Percentiles rank a stretch among this genome's conserved stretches.
Conservation (phyloP, 1,284 basidiomycete species). For the Rhodofomes roseus region DNA sequence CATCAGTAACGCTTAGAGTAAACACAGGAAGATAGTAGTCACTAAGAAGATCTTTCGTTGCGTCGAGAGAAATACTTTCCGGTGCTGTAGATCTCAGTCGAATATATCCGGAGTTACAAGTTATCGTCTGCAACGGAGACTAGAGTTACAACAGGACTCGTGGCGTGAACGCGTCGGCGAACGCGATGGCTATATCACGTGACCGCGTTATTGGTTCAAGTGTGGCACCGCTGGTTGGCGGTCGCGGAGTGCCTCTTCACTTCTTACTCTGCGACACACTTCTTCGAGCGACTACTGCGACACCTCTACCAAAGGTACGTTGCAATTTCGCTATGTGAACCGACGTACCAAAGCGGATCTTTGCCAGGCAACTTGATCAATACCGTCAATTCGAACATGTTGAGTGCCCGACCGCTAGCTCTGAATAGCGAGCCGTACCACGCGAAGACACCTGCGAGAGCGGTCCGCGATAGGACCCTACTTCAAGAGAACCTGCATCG, state of each 20-base stretch:
- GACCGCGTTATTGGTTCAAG: not conserved
- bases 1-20: not conserved
- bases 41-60: too few relatives aligned
- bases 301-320: not conserved
- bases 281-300: not conserved
- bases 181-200: not conserved
- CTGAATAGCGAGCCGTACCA: conserved; percentile 24
- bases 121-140: too few relatives aligned
- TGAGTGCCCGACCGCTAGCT: conserved; percentile 41
- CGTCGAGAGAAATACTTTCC: too few relatives aligned
- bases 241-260: not conserved
- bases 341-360: not conserved
- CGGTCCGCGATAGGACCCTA: conserved; percentile 34
- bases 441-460: conserved; percentile 50
- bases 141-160: too few relatives aligned
- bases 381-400: conserved; percentile 29
- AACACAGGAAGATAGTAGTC: too few relatives aligned
- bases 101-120: too few relatives aligned
- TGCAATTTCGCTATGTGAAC: not conserved
- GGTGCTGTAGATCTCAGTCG: too few relatives aligned
- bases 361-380: not conserved
- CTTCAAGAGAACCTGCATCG: conserved; percentile 51
- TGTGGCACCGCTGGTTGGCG: not conserved
- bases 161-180: too few relatives aligned
- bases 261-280: not conserved